Evolutionary conservation across 2,329 filamentous ascomycete species (phyloP), one percentile per base, ranked within the genome.

Genomic region (Epichloe elymi): DNA sequence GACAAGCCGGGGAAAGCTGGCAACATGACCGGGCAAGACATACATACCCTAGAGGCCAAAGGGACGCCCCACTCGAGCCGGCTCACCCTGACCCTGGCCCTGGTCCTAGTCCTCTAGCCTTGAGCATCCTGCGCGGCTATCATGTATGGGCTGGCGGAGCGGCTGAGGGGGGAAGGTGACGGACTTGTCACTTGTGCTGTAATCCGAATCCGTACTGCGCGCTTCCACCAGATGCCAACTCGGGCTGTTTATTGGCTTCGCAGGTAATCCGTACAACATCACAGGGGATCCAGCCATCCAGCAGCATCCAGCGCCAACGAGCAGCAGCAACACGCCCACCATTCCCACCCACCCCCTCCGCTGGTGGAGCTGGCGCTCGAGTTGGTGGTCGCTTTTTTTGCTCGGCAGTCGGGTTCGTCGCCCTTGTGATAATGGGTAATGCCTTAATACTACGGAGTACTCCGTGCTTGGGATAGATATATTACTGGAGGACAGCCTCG

Each of bases 301-400:
- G 23, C 20, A 5, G 20, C 20, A 23, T 23, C 20, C 23, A 23
- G 23, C 23, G 23, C 23, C 23, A 23, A 23, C 23, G 23, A 26
- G 23, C 23, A 26, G 23, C 23, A 26, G 6, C 36, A 38, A n/a
- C 12, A 5, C 36, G 5, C n/a, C n/a, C 40, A 39, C 14, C 26
- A 4, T 30, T 30, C 8, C 8, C 36, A 33, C 30, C 49, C 45
- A 40, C 36, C 6, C 3, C 1, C 23, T 5, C 5, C 1, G 33
- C 10, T 39, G 39, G 33, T 55, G 2, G 53, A 55, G 47, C 41
- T 51, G 5, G 38, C 37, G 2, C 41, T 51, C 4, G 26, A 20
- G 48, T 19, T 43, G 53, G 20, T 49, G 51, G 14, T 46, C 46
- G 26, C 23, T 55, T 45, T 23, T 23, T 35, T 4, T 14, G 39